Evolutionary conservation across 768 basidiomycete species (phyloP).

Genomic region (Trichaptum fuscoviolaceum): DNA sequence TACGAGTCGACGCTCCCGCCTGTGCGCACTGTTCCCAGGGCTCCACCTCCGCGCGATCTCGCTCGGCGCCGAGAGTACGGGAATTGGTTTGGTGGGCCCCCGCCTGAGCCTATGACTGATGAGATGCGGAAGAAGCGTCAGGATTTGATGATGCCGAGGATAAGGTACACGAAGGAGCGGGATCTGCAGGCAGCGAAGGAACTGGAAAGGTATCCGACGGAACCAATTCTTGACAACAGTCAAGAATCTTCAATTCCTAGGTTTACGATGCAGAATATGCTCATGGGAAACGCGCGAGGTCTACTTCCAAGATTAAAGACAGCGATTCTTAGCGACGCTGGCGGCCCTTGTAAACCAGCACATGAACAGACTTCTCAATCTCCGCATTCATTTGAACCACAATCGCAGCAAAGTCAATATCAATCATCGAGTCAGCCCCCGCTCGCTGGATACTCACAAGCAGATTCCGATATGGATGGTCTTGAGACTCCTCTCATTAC

Average conservation of each 20-base stretch:
- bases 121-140: neutral
- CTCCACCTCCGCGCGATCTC: constrained; percentile 18
- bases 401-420: neutral
- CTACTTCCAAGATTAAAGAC: neutral
- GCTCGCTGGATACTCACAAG: neutral
- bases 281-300: neutral
- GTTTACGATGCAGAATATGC: neutral
- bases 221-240: neutral
- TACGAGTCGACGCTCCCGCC: constrained; percentile 64
- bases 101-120: neutral
- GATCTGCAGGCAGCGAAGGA: constrained; percentile 1
- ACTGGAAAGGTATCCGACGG: neutral
- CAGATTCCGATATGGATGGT: constrained; percentile 3
- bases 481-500: neutral
- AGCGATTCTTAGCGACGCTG: neutral
- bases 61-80: neutral
- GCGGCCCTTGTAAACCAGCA: neutral
- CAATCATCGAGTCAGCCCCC: neutral
- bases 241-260: neutral
- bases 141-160: neutral
- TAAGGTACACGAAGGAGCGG: neutral
- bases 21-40: constrained; percentile 44
- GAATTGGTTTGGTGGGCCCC: neutral
- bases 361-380: neutral
- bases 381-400: neutral